phyloP scores from a whole-genome alignment of 768 basidiomycete genomes.

The Hygrocybe coccinea region DNA sequence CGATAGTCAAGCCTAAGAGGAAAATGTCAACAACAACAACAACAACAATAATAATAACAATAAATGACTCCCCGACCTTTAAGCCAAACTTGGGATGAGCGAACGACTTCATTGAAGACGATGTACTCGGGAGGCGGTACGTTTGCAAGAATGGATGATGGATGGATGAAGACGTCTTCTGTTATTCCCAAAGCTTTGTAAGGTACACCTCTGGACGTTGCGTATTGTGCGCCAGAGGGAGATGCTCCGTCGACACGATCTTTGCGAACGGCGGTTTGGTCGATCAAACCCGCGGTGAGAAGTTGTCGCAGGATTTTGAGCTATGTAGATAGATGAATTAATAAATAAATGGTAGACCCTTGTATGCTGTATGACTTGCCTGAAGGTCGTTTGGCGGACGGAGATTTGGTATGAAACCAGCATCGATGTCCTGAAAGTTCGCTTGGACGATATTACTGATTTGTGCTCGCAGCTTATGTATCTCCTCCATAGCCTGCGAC shows the following conservation, averaged over 20 bases:
- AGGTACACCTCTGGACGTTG: constrained; percentile 72
- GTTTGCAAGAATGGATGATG: constrained; percentile 73
- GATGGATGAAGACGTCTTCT: constrained; percentile 91
- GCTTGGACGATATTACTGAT: constrained; percentile 77
- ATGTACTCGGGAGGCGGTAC: constrained; percentile 78
- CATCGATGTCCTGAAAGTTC: constrained; percentile 65
- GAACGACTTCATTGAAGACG: constrained; percentile 76
- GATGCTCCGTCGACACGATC: constrained; percentile 64
- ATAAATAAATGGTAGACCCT: not conserved
- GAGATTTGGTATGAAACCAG: constrained; percentile 60
- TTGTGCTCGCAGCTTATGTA: constrained; percentile 89
- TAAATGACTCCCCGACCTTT: constrained; percentile 51
- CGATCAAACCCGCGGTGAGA: constrained; percentile 84
- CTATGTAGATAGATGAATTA: no score
- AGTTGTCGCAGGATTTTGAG: constrained; percentile 88
- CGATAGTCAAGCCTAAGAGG: constrained; percentile 76
- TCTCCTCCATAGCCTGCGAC: constrained; percentile 95
- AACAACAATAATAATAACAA: no score
- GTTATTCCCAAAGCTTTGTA: constrained; percentile 76
- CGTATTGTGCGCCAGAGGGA: constrained; percentile 59
- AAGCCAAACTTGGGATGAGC: constrained; percentile 69
- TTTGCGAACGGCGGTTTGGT: constrained; percentile 89
- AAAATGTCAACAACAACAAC: no score
- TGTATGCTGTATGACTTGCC: constrained; percentile 35
- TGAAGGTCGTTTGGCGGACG: constrained; percentile 75